Base-by-base conservation (phyloP, 2,329 filamentous ascomycete species). In the Westerdykella sp. region DNA sequence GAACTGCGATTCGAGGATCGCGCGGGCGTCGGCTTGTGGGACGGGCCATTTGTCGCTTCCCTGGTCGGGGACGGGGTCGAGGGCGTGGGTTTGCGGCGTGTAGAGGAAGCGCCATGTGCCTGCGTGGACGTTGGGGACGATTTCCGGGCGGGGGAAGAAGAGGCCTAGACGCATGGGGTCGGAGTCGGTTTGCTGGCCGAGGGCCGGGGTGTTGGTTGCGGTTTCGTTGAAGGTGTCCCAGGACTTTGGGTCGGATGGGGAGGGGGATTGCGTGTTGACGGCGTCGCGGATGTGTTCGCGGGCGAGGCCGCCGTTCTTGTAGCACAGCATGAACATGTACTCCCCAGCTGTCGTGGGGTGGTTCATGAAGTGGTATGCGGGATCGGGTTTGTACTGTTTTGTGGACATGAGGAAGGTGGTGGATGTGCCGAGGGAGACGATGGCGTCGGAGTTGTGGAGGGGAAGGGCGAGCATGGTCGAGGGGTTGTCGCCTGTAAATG, bases 321-420 rank as follows among this genome's bases (percentile, higher is more conserved):
- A 98, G 76, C 93, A 98, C 30, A 98, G 81, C 93, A 98, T 98
- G 70, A 98, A 97, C 93, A 98, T 97, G 77, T 95, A 96, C 47
- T 96, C 79, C 1, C 86, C 88, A 0, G 83, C 73, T 1, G 88
- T 95, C 36, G 89, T 93, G 1, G 93, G 93, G 68, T 97, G 90
- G 73, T 96, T 95, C 79, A 97, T 94, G 75, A 97, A 95, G 73
- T 98, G 93, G 62, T 95, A 95, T 6, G 85, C 80, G 3, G 88
- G 86, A 61, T 96, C 84, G 2, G 93, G 88, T 65, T 84, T 84
- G 76, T 95, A 97, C 57, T 80, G 77, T n/a, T 87, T 83, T 4
- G 93, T 97, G 60, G 86, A 89, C 91, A 97, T 97, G 47, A 98
- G 80, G 74, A 97, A 96, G 3, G 93, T 98, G 1, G 91, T 96